Percentiles rank a stretch among this genome's conserved stretches.
Evolutionary conservation across 1,284 basidiomycete species (phyloP).

Genomic region (Cutaneotrichosporon mucoides): DNA sequence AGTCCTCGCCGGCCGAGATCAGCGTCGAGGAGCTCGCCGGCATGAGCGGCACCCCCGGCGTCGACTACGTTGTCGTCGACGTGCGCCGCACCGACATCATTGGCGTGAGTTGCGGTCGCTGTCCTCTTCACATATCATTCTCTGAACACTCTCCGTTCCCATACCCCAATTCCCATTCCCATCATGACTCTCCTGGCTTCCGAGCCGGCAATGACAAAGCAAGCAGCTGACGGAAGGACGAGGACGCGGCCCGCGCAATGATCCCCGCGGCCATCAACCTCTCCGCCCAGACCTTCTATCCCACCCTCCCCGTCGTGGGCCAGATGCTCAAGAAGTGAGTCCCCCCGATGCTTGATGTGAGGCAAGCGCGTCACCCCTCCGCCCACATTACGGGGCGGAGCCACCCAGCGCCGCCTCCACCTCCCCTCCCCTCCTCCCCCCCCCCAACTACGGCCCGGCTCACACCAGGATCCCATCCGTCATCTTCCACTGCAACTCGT

Average conservation of each 20-base stretch:
- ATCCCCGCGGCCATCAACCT: conserved; percentile 36
- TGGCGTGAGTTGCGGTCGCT: neutral
- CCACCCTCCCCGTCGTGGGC: conserved; percentile 22
- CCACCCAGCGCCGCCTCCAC: too few relatives aligned
- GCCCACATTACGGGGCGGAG: neutral
- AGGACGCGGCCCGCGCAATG: conserved; percentile 15
- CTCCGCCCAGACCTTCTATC: conserved; percentile 36
- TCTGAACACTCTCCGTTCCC: too few relatives aligned
- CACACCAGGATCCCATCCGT: conserved; percentile 24
- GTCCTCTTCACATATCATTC: too few relatives aligned
- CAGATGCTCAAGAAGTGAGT: conserved; percentile 22
- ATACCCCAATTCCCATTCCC: neutral
- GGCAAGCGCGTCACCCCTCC: too few relatives aligned
- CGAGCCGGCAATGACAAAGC: too few relatives aligned
- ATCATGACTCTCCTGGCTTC: neutral
- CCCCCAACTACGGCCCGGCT: neutral
- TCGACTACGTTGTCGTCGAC: conserved; percentile 32
- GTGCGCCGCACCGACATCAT: conserved; percentile 30
- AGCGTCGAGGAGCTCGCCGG: conserved; percentile 21
- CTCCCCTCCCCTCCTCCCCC: too few relatives aligned
- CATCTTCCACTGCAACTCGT: conserved; percentile 43
- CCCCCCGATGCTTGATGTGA: neutral
- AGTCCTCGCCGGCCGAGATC: conserved; percentile 13
- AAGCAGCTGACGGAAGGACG: conserved; percentile 14
- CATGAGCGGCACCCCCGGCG: conserved; percentile 5